These are phyloP conservation scores for Quercus wislizeni DNA, from an alignment of 306 rosid genomes.

Conservation along the genomic window DNA sequence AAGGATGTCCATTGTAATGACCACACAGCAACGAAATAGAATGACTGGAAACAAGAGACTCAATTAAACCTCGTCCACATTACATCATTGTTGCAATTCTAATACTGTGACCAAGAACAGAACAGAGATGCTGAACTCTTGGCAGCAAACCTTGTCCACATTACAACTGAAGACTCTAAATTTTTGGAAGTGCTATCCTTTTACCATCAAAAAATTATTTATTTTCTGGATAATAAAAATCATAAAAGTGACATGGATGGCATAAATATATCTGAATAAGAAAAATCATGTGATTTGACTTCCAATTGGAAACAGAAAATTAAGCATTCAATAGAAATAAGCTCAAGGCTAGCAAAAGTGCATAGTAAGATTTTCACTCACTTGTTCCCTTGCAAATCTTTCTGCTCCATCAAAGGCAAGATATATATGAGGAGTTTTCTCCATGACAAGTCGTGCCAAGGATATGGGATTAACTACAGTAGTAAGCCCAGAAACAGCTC, in stretches of 20 bases:
- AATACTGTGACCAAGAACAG: background rate
- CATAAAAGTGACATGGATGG: no score
- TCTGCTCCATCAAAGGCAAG: slow-evolving; percentile 64
- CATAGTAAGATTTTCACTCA: slow-evolving; percentile 8
- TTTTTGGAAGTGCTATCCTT: background rate
- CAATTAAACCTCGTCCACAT: background rate
- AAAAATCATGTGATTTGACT: background rate
- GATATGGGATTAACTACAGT: slow-evolving; percentile 83
- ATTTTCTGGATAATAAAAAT: no score
- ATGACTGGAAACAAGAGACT: background rate
- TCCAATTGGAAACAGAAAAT: background rate
- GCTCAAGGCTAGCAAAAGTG: background rate
- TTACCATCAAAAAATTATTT: background rate
- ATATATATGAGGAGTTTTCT: slow-evolving; percentile 82
- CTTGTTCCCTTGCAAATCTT: slow-evolving; percentile 58
- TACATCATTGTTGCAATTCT: background rate
- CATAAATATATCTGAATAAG: background rate
- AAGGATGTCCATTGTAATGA: background rate
- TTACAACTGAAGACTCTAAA: background rate
- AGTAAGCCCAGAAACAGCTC: slow-evolving; percentile 84
- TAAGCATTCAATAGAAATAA: background rate
- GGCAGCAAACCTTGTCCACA: background rate
- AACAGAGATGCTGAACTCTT: background rate
- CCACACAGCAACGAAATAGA: background rate
- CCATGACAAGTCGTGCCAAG: slow-evolving; percentile 83